A percentile compares a stretch with the other conserved stretches of the same genome.
These are phyloP conservation scores for Yamadazyma atlantica DNA, from an alignment of 1,139 yeast genomes.

Conservation along the genomic window DNA sequence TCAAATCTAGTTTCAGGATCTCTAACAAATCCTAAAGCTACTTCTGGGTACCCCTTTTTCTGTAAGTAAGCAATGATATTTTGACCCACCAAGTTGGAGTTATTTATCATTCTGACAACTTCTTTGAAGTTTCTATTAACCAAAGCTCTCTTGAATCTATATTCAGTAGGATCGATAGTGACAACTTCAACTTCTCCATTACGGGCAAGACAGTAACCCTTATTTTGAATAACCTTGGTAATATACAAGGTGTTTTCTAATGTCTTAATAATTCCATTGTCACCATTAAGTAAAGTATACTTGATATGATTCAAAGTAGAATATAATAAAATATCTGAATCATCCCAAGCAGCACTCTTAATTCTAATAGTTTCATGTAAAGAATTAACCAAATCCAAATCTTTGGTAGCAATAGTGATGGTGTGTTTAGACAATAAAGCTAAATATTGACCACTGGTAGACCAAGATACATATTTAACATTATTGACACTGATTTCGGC, in stretches of 20 bases:
- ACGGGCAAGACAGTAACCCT: constrained; percentile 80
- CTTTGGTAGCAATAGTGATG: constrained; percentile 80
- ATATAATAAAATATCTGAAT: constrained; percentile 84
- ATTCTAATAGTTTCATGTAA: constrained; percentile 96
- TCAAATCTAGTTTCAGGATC: constrained; percentile 97
- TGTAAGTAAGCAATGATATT: constrained; percentile 94
- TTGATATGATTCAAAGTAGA: constrained; percentile 95
- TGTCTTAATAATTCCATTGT: constrained; percentile 90
- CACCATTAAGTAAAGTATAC: constrained; percentile 91
- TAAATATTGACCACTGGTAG: constrained; percentile 80
- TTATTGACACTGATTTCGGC: constrained; percentile 71
- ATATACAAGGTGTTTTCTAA: constrained; percentile 89
- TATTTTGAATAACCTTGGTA: constrained; percentile 66
- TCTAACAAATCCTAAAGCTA: constrained; percentile 92
- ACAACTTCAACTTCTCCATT: constrained; percentile 79
- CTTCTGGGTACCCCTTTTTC: constrained; percentile 92
- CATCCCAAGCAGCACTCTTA: constrained; percentile 98
- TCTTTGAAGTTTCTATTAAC: constrained; percentile 89
- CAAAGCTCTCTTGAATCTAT: constrained; percentile 90
- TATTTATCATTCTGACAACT: constrained; percentile 84
- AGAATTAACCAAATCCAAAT: constrained; percentile 74
- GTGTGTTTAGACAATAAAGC: constrained; percentile 93
- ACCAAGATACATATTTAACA: constrained; percentile 89
- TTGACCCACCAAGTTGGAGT: constrained; percentile 93
- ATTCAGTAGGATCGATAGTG: constrained; percentile 92